Conservation (phyloP, 805 yeast genomes). For the Yarrowia keelungensis region DNA sequence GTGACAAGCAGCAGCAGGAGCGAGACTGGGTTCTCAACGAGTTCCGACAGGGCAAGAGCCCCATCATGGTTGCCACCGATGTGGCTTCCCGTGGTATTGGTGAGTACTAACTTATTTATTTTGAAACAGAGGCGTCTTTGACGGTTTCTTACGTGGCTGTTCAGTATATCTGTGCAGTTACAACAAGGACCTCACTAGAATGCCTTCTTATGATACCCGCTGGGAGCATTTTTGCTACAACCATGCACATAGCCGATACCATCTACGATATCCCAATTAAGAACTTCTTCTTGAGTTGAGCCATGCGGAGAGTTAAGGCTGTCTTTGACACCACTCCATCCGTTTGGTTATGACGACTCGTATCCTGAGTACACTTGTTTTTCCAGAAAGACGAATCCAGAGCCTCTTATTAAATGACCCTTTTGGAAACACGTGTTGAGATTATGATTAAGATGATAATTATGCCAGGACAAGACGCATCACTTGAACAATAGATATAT, state of each 20-base stretch:
- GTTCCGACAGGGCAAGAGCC: conserved; percentile 90
- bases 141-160: neutral
- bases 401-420: conserved; percentile 35
- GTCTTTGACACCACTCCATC: neutral
- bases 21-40: conserved; percentile 98
- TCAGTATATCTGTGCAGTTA: conserved; percentile 3
- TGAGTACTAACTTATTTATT: conserved; percentile 59
- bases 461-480: conserved; percentile 37
- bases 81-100: conserved; percentile 99
- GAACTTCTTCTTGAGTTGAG: conserved; percentile 38
- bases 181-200: neutral
- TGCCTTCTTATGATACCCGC: conserved; percentile 21
- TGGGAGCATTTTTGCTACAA: conserved; percentile 26
- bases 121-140: neutral
- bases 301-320: conserved; percentile 20
- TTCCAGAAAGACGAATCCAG: conserved; percentile 32
- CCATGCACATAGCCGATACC: conserved; percentile 33
- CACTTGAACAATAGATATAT: conserved; percentile 22
- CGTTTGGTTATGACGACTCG: conserved; percentile 38
- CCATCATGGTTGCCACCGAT: conserved; percentile 98
- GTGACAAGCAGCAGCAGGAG: conserved; percentile 96
- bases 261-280: conserved; percentile 35
- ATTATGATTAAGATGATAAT: conserved; percentile 1
- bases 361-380: conserved; percentile 37
- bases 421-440: conserved; percentile 34